Conservation (phyloP, 257 asterid species). For the Capsicum baccatum region DNA sequence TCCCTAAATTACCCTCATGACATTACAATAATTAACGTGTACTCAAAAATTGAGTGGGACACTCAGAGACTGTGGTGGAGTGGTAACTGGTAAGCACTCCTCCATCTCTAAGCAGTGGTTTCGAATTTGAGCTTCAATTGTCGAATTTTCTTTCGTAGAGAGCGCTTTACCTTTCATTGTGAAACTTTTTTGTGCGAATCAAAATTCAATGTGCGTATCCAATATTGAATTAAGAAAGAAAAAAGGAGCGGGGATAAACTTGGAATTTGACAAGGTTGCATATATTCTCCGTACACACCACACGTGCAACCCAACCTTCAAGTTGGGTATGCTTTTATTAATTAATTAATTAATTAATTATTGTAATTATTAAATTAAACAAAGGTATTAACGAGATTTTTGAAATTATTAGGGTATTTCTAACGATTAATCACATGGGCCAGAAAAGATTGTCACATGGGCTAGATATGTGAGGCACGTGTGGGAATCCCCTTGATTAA, state of each 20-base stretch:
- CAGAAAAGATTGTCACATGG: conserved; percentile 48
- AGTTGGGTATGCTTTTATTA: neutral
- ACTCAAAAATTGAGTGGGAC: neutral
- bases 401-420: conserved; percentile 35
- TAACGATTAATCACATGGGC: conserved; percentile 47
- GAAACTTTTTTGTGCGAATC: too few relatives aligned
- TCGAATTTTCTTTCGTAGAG: too few relatives aligned
- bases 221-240: too few relatives aligned
- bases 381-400: neutral
- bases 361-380: neutral
- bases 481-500: conserved; percentile 35
- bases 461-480: conserved; percentile 45
- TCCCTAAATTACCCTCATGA: conserved; percentile 6
- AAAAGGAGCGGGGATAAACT: neutral
- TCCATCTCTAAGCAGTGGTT: too few relatives aligned
- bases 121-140: too few relatives aligned
- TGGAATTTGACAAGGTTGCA: neutral
- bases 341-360: conserved; percentile 3
- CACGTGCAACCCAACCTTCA: conserved; percentile 44
- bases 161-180: too few relatives aligned
- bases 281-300: conserved; percentile 24
- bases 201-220: too few relatives aligned
- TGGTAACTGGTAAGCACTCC: too few relatives aligned
- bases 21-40: neutral
- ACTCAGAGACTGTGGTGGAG: too few relatives aligned